Base-by-base conservation (phyloP, 1,284 basidiomycete genomes). In the Heterobasidion annosum region DNA sequence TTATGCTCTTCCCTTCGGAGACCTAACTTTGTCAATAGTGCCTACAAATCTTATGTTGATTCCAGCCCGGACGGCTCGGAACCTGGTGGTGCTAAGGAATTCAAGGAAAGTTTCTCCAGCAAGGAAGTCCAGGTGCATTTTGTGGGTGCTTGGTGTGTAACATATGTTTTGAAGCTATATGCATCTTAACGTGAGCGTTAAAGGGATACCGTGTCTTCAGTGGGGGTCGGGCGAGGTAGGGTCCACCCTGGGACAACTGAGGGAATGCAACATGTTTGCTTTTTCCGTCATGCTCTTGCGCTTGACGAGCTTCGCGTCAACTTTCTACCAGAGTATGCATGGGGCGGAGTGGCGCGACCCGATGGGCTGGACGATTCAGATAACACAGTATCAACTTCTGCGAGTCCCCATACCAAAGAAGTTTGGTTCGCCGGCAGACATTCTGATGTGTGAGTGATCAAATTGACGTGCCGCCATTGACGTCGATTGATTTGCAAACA, bases 201-300 rank as follows among this genome's bases (percentile, higher is more conserved):
- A 48, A 76, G 74, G 76, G 76, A 77, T 58, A 73, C 73, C 0
- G 71, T 74, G 2, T 72, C 71, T 1, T 71, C 69, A 1, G 61
- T 71, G 1, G 70, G 70, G 1, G 35, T 70, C 13, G 18, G 62
- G 6, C 50, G 62, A 32, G 59, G 58, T 5, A 64, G 65, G 2
- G 58, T 58, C 8, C 61, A 67, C 2, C 65, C 72, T 5, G 58
- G 60, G 3, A 63, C 62, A 0, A 61, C 59, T 13, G 55, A 58
- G 1, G 47, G 48, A 5, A 54, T 55, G 46, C 25, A 25, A 25
- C 64, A 70, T 54, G 61, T 69, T n/a, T 71, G 68, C 42, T 63
- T 62, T 54, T 71, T 73, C 43, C 59, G 65, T 8, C 63, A 67
- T 52, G 64, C 63, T 10, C 58, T 67, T 12, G 64, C 65, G 2